Evolutionary conservation across 1,284 basidiomycete genomes (phyloP).

Genomic region (Stereum hirsutum): DNA sequence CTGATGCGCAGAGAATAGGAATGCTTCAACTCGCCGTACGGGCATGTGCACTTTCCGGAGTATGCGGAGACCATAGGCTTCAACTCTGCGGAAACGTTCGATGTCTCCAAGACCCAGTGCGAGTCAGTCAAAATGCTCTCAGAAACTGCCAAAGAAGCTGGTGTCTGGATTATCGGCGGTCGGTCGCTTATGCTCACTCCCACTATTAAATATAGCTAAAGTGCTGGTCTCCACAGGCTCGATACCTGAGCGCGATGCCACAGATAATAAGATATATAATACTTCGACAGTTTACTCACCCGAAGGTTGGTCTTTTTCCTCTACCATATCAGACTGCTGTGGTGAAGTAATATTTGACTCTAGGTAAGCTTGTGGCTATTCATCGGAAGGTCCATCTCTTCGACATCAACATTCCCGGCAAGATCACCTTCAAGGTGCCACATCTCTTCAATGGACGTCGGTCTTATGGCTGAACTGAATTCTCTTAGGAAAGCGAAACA

Average conservation of each 20-base stretch:
- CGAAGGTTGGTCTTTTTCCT: slow-evolving; percentile 40
- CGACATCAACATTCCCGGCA: slow-evolving; percentile 96
- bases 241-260: slow-evolving; percentile 74
- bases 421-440: slow-evolving; percentile 89
- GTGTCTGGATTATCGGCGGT: slow-evolving; percentile 91
- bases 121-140: slow-evolving; percentile 83
- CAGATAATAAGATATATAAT: slow-evolving; percentile 77
- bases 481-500: slow-evolving; percentile 81
- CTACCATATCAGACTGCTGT: not conserved
- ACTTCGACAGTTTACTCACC: slow-evolving; percentile 89
- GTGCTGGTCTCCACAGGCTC: slow-evolving; percentile 45
- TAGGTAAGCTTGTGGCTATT: slow-evolving; percentile 78
- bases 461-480: not conserved
- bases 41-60: slow-evolving; percentile 74
- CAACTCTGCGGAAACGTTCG: slow-evolving; percentile 44
- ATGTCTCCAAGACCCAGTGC: slow-evolving; percentile 51
- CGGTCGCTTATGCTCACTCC: slow-evolving; percentile 12
- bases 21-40: slow-evolving; percentile 98
- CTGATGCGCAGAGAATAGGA: slow-evolving; percentile 51
- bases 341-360: not conserved
- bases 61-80: slow-evolving; percentile 79
- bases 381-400: slow-evolving; percentile 97
- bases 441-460: not conserved
- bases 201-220: not conserved
- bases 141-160: slow-evolving; percentile 71